Conservation (phyloP, 2,329 filamentous ascomycete genomes). For the Cercospora sp. region DNA sequence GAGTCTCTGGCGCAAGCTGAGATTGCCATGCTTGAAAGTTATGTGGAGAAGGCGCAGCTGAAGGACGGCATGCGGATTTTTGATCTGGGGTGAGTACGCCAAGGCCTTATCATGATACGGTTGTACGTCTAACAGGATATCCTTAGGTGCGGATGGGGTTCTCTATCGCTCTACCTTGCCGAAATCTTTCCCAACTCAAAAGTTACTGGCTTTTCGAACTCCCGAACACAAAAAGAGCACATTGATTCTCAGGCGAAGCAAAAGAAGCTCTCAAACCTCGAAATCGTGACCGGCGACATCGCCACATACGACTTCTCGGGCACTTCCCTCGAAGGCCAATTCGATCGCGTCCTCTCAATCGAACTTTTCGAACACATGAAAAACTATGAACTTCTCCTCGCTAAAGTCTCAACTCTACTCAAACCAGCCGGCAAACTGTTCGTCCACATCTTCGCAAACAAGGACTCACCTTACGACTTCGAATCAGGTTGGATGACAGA, state of each 20-base stretch:
- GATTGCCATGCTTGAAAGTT: conserved; percentile 63
- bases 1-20: conserved; percentile 67
- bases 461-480: conserved; percentile 66
- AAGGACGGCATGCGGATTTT: conserved; percentile 62
- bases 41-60: conserved; percentile 61
- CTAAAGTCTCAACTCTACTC: conserved; percentile 61
- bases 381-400: conserved; percentile 68
- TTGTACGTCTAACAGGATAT: not conserved
- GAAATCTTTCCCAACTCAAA: conserved; percentile 62
- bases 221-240: conserved; percentile 65
- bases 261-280: conserved; percentile 61
- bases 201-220: conserved; percentile 70
- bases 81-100: conserved; percentile 56
- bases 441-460: conserved; percentile 67
- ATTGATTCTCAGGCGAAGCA: conserved; percentile 61
- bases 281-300: conserved; percentile 66
- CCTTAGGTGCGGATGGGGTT: conserved; percentile 67
- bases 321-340: conserved; percentile 42
- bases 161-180: conserved; percentile 64
- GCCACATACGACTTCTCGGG: conserved; percentile 64
- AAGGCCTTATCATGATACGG: not conserved
- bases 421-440: conserved; percentile 66
- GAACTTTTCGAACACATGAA: conserved; percentile 78
- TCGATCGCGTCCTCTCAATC: conserved; percentile 67
- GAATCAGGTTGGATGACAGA: conserved; percentile 73